Evolutionary conservation across 306 rosid species (phyloP).

Genomic region (Castanopsis chinensis): DNA sequence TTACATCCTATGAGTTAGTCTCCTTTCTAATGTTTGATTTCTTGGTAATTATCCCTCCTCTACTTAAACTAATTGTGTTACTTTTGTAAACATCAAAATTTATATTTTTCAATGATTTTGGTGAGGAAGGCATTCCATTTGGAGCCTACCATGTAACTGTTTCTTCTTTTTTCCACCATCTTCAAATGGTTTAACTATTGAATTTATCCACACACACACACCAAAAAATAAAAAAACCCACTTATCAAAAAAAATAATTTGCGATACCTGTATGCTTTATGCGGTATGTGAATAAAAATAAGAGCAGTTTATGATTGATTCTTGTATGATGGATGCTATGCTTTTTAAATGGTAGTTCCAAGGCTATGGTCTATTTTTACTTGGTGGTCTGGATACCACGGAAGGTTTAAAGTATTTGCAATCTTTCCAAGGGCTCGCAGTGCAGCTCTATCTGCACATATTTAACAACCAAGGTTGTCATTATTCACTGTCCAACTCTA

Average conservation of each 20-base stretch:
- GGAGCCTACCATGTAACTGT: not conserved
- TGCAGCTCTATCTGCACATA: not conserved
- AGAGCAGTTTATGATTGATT: not conserved
- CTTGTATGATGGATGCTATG: not conserved
- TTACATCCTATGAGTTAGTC: too few relatives aligned
- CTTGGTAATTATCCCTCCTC: too few relatives aligned
- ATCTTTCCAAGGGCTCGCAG: not conserved
- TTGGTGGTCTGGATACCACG: not conserved
- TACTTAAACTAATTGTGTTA: not conserved
- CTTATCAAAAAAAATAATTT: not conserved
- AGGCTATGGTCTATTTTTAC: constrained; percentile 1
- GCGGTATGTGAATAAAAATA: not conserved
- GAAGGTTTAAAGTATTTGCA: not conserved
- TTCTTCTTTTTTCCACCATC: not conserved
- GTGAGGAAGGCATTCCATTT: not conserved
- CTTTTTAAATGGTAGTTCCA: constrained; percentile 1
- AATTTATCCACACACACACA: too few relatives aligned
- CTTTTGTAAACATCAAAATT: not conserved
- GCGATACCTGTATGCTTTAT: not conserved
- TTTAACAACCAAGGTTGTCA: not conserved
- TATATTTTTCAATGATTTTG: not conserved
- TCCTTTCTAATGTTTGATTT: too few relatives aligned
- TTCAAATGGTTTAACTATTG: not conserved
- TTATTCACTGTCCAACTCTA: not conserved
- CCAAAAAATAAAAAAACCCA: too few relatives aligned